phyloP scores from a whole-genome alignment of 352 stramenopile genomes.

The Globisporangium nagaii region DNA sequence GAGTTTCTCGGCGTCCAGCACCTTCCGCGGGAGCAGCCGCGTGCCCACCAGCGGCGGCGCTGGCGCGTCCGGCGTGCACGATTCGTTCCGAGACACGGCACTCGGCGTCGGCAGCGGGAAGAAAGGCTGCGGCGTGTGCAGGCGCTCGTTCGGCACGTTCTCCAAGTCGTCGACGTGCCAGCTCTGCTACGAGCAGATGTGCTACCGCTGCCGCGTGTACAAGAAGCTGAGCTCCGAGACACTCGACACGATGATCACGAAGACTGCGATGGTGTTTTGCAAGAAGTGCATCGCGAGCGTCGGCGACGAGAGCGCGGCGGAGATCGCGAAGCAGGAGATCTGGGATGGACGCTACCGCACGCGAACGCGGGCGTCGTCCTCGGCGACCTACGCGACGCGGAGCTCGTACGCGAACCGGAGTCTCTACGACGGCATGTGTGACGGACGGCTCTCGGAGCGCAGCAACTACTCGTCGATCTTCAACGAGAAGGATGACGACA shows the following conservation, averaged over 20 bases:
- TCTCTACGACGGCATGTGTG: constrained; percentile 3
- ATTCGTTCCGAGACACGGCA: too few species aligned
- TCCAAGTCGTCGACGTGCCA: constrained; percentile 30
- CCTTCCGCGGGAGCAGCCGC: too few species aligned
- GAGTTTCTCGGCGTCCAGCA: too few species aligned
- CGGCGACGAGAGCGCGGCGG: constrained; percentile 42
- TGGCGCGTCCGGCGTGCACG: neutral
- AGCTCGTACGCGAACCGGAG: constrained; percentile 10
- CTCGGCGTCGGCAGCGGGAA: neutral
- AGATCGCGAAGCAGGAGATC: constrained; percentile 58
- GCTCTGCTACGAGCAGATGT: constrained; percentile 38
- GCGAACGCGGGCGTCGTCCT: constrained; percentile 33
- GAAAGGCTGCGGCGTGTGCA: constrained; percentile 31
- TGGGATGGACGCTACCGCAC: constrained; percentile 27
- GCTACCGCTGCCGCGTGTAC: constrained; percentile 33
- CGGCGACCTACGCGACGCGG: constrained; percentile 1
- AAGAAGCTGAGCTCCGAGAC: constrained; percentile 41
- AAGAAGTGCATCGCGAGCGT: constrained; percentile 46
- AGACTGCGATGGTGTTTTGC: constrained; percentile 57
- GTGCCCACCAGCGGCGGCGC: too few species aligned
- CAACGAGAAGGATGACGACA: constrained; percentile 19
- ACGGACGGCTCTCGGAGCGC: constrained; percentile 33
- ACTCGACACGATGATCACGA: constrained; percentile 30
- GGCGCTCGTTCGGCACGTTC: constrained; percentile 21
- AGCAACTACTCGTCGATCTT: constrained; percentile 38